A percentile compares a stretch with the other conserved stretches of the same genome.
Evolutionary conservation across 2,329 filamentous ascomycete species (phyloP).

Genomic region (Botryotinia convoluta): DNA sequence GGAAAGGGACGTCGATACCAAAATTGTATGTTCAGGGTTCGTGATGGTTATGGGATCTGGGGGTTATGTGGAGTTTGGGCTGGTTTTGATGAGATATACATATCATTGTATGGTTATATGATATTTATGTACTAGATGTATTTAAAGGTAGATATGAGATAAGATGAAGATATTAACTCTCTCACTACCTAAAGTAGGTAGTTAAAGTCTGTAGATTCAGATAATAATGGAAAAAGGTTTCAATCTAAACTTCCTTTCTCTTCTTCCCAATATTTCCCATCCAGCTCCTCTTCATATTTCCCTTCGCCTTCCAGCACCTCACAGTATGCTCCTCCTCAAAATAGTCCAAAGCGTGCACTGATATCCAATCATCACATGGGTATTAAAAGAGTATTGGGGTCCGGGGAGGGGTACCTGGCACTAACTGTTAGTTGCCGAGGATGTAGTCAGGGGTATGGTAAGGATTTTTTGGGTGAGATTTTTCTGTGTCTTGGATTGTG

Average conservation of each 20-base stretch:
- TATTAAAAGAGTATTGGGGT: not conserved
- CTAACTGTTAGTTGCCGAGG: not conserved
- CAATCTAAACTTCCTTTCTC: not conserved
- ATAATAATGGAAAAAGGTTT: not conserved
- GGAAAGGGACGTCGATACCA: conserved; percentile 8
- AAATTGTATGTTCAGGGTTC: conserved; percentile 3
- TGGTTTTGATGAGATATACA: not conserved
- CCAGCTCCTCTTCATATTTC: not conserved
- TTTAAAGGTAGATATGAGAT: not conserved
- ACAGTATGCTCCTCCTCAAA: not conserved
- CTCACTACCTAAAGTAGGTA: not conserved
- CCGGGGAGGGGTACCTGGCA: not conserved
- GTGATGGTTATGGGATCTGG: not conserved
- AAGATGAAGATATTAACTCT: not conserved
- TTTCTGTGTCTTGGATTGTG: not conserved
- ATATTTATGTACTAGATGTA: not conserved
- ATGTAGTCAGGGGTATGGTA: not conserved
- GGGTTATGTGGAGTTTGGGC: not conserved
- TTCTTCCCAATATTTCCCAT: not conserved
- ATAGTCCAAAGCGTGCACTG: not conserved
- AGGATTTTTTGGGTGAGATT: not conserved
- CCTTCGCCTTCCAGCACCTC: not conserved
- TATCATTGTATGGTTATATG: not conserved
- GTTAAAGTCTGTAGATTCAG: not conserved
- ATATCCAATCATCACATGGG: not conserved